phyloP scores from a whole-genome alignment of 768 basidiomycete species.

The Pholiota conissans region DNA sequence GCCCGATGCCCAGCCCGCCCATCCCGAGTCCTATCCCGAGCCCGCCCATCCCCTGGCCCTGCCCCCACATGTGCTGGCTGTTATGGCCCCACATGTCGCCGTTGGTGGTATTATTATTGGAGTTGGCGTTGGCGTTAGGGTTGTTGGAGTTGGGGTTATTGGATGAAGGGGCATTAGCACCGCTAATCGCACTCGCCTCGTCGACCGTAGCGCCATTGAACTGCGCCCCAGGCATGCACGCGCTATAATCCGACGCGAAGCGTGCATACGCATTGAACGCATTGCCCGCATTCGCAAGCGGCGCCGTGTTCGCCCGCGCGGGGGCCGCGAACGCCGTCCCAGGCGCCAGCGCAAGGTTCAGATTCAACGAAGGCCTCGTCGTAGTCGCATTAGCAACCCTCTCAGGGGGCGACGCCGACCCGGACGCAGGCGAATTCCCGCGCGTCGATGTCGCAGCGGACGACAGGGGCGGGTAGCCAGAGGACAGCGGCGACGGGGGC shows the following conservation, averaged over 20 bases:
- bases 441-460: constrained; percentile 32
- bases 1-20: not conserved
- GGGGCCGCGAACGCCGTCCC: not conserved
- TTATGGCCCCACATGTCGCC: constrained; percentile 1
- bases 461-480: no score
- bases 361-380: constrained; percentile 11
- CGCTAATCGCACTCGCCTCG: constrained; percentile 30
- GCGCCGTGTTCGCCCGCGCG: constrained; percentile 17
- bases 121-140: not conserved
- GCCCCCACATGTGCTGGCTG: not conserved
- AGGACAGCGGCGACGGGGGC: constrained; percentile 48
- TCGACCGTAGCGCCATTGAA: constrained; percentile 38
- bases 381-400: no score
- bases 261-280: constrained; percentile 72
- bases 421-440: constrained; percentile 30
- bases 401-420: constrained; percentile 9
- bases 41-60: no score
- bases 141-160: not conserved
- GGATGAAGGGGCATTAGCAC: no score
- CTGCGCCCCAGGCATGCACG: constrained; percentile 60
- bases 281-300: constrained; percentile 25
- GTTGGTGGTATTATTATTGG: not conserved
- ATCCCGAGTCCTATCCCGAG: no score
- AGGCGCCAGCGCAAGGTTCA: constrained; percentile 18
- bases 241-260: constrained; percentile 61